These are phyloP conservation scores for Corymbia calophylla DNA, from an alignment of 441 rosid species.

Conservation along the genomic window DNA sequence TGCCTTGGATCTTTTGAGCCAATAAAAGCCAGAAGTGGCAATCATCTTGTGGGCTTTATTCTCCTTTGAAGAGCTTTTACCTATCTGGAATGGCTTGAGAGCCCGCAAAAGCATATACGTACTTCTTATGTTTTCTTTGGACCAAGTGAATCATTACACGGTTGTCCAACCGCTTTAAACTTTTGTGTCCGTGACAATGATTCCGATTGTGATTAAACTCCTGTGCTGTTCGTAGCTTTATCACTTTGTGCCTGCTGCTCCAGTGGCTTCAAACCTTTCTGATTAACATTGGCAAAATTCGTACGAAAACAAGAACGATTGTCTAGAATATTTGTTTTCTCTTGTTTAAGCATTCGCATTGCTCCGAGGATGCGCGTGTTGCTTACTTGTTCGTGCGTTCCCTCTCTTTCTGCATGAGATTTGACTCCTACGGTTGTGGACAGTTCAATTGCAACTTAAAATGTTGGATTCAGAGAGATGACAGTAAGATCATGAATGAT, in stretches of 20 bases:
- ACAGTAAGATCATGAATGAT: neutral
- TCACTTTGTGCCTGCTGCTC: neutral
- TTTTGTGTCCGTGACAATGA: neutral
- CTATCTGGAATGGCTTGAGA: neutral
- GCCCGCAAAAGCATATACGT: neutral
- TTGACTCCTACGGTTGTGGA: neutral
- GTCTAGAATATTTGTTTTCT: neutral
- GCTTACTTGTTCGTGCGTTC: neutral
- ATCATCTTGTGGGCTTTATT: neutral
- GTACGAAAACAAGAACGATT: too few relatives aligned
- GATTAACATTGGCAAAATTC: neutral
- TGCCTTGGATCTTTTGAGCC: neutral
- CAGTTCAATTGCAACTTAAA: neutral
- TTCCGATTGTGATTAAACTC: neutral
- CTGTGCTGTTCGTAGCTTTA: neutral
- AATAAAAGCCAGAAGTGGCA: neutral
- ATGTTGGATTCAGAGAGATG: neutral
- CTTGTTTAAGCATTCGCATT: neutral
- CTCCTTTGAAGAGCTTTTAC: neutral
- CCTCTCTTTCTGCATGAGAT: neutral
- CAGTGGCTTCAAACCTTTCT: neutral
- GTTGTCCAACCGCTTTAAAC: neutral
- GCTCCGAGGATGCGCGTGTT: neutral
- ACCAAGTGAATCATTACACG: neutral
- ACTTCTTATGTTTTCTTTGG: neutral